Conservation (phyloP, 768 basidiomycete species). For the Lactarius vividus region DNA sequence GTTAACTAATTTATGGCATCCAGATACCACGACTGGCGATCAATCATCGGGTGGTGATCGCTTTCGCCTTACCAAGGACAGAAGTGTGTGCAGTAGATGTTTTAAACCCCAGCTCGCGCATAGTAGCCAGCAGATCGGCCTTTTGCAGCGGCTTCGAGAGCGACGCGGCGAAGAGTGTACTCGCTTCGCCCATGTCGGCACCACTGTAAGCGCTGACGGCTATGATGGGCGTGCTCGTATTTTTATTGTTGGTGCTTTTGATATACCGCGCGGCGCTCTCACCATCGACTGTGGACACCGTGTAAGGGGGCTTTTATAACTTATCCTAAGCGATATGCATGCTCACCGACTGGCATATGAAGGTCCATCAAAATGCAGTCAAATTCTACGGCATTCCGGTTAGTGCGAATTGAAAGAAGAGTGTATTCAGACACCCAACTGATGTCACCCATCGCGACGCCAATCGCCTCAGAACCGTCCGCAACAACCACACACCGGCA, state of each 20-base stretch:
- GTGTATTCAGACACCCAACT: conserved; percentile 44
- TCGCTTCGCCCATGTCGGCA: conserved; percentile 58
- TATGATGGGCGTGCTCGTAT: conserved; percentile 88
- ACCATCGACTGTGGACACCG: conserved; percentile 68
- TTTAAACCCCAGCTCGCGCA: conserved; percentile 90
- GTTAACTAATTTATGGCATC: conserved; percentile 19
- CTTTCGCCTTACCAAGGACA: conserved; percentile 15
- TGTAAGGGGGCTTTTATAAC: conserved; percentile 12
- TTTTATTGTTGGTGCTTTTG: conserved; percentile 94
- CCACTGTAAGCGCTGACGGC: conserved; percentile 88
- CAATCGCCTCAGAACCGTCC: conserved; percentile 95
- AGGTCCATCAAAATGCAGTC: conserved; percentile 95
- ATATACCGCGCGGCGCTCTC: conserved; percentile 97
- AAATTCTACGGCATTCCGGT: conserved; percentile 59
- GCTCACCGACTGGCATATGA: conserved; percentile 89
- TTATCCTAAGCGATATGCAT: conserved; percentile 24
- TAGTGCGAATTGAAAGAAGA: conserved; percentile 29
- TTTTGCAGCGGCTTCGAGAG: conserved; percentile 90
- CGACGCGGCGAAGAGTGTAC: conserved; percentile 74
- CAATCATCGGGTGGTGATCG: conserved; percentile 19
- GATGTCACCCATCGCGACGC: conserved; percentile 96
- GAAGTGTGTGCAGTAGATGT: conserved; percentile 65
- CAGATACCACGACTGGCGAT: conserved; percentile 7
- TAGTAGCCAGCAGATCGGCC: conserved; percentile 70
- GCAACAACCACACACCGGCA: conserved; percentile 95